Conservation (phyloP, 768 basidiomycete genomes). For the Boletus patriciae region DNA sequence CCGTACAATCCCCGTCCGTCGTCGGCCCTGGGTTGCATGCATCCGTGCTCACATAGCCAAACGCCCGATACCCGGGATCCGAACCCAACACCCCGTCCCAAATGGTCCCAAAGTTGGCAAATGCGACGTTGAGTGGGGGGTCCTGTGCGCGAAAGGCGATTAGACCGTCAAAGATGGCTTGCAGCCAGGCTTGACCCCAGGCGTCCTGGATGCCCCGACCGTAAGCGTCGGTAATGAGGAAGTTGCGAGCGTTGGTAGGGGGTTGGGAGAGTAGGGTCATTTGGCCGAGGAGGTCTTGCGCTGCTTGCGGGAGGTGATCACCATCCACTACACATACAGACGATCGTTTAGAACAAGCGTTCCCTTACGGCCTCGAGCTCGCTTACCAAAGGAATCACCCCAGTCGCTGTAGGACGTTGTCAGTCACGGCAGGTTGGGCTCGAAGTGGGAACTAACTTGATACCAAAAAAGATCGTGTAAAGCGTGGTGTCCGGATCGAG, state of each 20-base stretch:
- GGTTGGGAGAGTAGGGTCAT: conserved; percentile 46
- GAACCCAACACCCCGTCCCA: conserved; percentile 49
- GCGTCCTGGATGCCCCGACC: conserved; percentile 44
- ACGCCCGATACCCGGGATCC: conserved; percentile 45
- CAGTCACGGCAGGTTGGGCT: background rate
- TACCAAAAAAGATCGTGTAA: conserved; percentile 55
- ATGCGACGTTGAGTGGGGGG: conserved; percentile 41
- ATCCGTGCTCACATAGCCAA: conserved; percentile 46
- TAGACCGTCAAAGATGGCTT: conserved; percentile 46
- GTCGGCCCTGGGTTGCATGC: conserved; percentile 39
- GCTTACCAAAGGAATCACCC: conserved; percentile 42
- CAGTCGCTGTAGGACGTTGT: conserved; percentile 38
- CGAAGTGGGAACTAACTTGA: conserved; percentile 40
- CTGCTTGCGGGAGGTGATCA: conserved; percentile 46
- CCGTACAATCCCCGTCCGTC: conserved; percentile 35
- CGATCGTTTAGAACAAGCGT: background rate
- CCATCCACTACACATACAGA: conserved; percentile 39
- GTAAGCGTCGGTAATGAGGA: conserved; percentile 52
- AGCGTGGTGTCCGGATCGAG: conserved; percentile 49
- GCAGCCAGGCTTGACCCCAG: conserved; percentile 48
- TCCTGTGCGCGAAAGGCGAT: conserved; percentile 32
- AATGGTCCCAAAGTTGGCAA: conserved; percentile 48
- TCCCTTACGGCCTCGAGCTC: background rate
- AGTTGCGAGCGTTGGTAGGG: conserved; percentile 51
- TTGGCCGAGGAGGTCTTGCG: conserved; percentile 43